phyloP scores from a whole-genome alignment of 345 rosid species.

The Mangifera indica region DNA sequence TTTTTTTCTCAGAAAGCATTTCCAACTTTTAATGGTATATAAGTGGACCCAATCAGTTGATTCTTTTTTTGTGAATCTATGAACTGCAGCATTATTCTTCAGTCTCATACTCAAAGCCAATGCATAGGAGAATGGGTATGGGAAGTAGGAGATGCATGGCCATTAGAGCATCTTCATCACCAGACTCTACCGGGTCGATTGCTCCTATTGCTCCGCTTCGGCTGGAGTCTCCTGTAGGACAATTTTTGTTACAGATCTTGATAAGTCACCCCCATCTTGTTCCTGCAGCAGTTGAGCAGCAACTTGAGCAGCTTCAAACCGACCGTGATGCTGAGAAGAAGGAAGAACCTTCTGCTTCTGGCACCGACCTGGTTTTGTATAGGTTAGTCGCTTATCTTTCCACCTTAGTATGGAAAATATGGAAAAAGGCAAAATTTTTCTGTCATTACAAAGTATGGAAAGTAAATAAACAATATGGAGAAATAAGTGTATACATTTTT shows the following conservation, averaged over 20 bases:
- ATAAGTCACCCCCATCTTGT: constrained; percentile 89
- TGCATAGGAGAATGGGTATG: constrained; percentile 25
- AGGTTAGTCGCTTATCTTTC: constrained; percentile 47
- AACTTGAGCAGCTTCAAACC: constrained; percentile 89
- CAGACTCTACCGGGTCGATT: constrained; percentile 46
- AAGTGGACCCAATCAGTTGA: no score
- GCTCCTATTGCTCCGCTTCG: constrained; percentile 66
- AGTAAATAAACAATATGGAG: no score
- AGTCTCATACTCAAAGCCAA: constrained; percentile 29
- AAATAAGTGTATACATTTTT: no score
- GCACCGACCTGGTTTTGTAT: constrained; percentile 75
- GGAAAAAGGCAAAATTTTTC: neutral
- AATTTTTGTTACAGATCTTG: constrained; percentile 80
- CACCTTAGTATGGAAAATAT: neutral
- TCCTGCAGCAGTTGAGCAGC: constrained; percentile 94
- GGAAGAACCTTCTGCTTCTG: constrained; percentile 65
- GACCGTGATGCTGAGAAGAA: constrained; percentile 73
- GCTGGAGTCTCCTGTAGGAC: constrained; percentile 90
- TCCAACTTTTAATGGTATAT: no score
- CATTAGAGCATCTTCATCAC: constrained; percentile 53
- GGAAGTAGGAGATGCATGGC: constrained; percentile 42
- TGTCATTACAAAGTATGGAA: neutral
- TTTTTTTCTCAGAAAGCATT: no score
- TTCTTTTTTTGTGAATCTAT: constrained; percentile 1
- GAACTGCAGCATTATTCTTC: constrained; percentile 39